A percentile compares a stretch with the other conserved stretches of the same genome.
Conservation (phyloP, 2,329 filamentous ascomycete species). For the Chrysoporthe austroafricana region DNA sequence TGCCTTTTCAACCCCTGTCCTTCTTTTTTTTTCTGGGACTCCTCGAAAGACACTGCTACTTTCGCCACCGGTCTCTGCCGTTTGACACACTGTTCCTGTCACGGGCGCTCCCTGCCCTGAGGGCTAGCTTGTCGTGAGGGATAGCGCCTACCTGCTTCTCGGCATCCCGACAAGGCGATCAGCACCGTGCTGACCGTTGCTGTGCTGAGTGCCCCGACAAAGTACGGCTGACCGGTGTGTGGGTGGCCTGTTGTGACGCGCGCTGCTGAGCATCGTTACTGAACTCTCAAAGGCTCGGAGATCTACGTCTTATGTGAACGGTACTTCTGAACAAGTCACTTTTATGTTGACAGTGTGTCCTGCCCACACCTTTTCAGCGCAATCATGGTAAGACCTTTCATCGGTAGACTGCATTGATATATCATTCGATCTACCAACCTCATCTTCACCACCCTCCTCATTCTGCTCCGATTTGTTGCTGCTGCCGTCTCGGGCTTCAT, state of each 20-base stretch:
- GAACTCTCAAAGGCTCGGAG: conserved; percentile 19
- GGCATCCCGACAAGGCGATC: conserved; percentile 15
- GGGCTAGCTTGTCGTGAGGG: conserved; percentile 22
- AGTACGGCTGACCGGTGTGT: conserved; percentile 20
- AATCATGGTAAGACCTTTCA: conserved; percentile 53
- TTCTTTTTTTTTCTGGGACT: neutral
- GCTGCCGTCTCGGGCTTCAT: neutral
- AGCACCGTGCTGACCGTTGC: conserved; percentile 27
- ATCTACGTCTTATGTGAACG: conserved; percentile 21
- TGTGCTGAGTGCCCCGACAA: conserved; percentile 24
- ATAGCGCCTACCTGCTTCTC: conserved; percentile 16
- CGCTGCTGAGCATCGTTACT: conserved; percentile 22
- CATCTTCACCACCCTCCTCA: conserved; percentile 31
- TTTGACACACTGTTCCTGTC: conserved; percentile 20
- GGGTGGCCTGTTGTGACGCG: conserved; percentile 20
- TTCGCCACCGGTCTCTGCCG: conserved; percentile 16
- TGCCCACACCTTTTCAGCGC: conserved; percentile 45
- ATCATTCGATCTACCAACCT: conserved; percentile 41
- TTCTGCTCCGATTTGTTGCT: conserved; percentile 28
- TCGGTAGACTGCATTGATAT: conserved; percentile 51
- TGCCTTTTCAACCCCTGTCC: conserved; percentile 11
- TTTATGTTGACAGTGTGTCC: conserved; percentile 38
- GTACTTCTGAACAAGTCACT: conserved; percentile 30
- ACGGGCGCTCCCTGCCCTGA: conserved; percentile 17
- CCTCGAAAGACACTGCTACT: conserved; percentile 13